These are phyloP conservation scores for Kodamaea fungicola DNA, from an alignment of 1,139 yeast species.

Conservation along the genomic window DNA sequence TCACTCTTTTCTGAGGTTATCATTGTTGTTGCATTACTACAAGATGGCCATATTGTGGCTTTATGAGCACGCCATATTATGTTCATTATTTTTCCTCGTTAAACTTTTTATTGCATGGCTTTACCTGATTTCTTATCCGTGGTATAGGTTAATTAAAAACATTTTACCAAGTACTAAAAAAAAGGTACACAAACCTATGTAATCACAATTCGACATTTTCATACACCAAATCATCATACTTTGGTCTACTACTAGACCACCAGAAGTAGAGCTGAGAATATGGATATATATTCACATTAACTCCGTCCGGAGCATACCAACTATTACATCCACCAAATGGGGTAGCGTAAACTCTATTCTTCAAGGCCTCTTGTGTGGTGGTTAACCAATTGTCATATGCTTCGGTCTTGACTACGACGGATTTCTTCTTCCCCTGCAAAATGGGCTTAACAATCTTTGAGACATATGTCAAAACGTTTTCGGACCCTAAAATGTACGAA, in stretches of 20 bases:
- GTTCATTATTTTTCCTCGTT: too few relatives aligned
- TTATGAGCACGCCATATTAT: too few relatives aligned
- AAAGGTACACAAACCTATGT: background rate
- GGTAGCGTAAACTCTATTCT: slow-evolving; percentile 34
- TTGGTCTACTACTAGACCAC: slow-evolving; percentile 27
- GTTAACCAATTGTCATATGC: slow-evolving; percentile 36
- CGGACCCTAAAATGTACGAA: slow-evolving; percentile 41
- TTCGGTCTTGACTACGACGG: slow-evolving; percentile 30
- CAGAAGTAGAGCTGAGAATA: slow-evolving; percentile 34
- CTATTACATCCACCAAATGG: slow-evolving; percentile 41
- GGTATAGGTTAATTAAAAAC: too few relatives aligned
- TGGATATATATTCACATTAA: slow-evolving; percentile 36
- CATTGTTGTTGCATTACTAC: too few relatives aligned
- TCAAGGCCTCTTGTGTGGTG: slow-evolving; percentile 24
- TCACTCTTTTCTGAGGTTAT: too few relatives aligned
- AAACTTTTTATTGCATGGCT: too few relatives aligned
- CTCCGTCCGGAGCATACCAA: slow-evolving; percentile 32
- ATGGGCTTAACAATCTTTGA: slow-evolving; percentile 25
- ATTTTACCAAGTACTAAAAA: too few relatives aligned
- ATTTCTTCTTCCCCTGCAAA: slow-evolving; percentile 26
- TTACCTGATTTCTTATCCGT: too few relatives aligned
- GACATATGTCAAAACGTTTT: slow-evolving; percentile 30
- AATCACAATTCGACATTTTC: slow-evolving; percentile 2
- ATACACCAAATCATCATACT: slow-evolving; percentile 23
- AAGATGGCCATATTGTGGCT: too few relatives aligned